Percentiles rank a stretch among this genome's conserved stretches.
phyloP scores from a whole-genome alignment of 805 yeast species.

The Metschnikowia matae region DNA sequence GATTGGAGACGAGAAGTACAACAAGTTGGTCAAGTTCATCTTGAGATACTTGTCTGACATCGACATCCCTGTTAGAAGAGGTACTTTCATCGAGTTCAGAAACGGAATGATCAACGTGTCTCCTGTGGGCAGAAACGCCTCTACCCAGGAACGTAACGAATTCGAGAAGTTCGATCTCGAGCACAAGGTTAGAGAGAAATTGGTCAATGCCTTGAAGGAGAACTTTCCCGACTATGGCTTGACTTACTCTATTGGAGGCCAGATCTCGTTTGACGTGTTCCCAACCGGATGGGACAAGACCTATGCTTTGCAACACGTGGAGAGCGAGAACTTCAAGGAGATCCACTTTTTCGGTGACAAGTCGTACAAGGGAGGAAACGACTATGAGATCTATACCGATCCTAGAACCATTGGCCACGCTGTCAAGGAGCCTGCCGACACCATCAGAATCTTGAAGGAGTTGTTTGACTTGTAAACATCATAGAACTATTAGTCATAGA shows the following conservation, averaged over 20 bases:
- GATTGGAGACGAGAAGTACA: conserved; percentile 95
- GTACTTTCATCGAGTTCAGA: conserved; percentile 98
- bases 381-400: conserved; percentile 92
- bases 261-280: conserved; percentile 98
- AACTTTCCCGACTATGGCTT: conserved; percentile 79
- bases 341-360: conserved; percentile 99
- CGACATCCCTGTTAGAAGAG: conserved; percentile 95
- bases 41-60: conserved; percentile 78
- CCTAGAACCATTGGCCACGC: conserved; percentile 94
- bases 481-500: not conserved
- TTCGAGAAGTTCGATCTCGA: conserved; percentile 80
- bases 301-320: conserved; percentile 92
- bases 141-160: conserved; percentile 89
- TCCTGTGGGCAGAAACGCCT: conserved; percentile 98
- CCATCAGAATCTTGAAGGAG: conserved; percentile 80
- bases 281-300: conserved; percentile 99
- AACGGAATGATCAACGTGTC: conserved; percentile 99
- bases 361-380: conserved; percentile 96
- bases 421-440: conserved; percentile 85
- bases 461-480: conserved; percentile 51
- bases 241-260: conserved; percentile 98
- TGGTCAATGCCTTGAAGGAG: conserved; percentile 81
- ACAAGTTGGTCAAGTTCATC: conserved; percentile 79
- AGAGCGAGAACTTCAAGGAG: conserved; percentile 72
- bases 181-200: conserved; percentile 75